These are phyloP conservation scores for Ascoidea asiatica DNA, from an alignment of 805 yeast genomes.

Conservation along the genomic window DNA sequence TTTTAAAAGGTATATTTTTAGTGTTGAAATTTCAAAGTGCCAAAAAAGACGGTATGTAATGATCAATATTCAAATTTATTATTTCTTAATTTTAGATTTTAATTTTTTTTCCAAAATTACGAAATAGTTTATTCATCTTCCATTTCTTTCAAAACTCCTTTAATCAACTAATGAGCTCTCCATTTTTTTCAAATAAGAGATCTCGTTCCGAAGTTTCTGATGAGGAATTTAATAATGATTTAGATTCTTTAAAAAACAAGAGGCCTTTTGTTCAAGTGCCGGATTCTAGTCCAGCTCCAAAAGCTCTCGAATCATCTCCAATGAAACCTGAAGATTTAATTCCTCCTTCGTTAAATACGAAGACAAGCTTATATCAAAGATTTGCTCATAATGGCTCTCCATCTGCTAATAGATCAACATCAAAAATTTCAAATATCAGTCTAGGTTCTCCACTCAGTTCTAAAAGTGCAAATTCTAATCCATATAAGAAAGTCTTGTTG, in stretches of 20 bases:
- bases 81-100: too few relatives aligned
- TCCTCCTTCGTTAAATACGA: background rate
- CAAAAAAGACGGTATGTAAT: too few relatives aligned
- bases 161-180: too few relatives aligned
- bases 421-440: background rate
- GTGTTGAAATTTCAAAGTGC: too few relatives aligned
- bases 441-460: background rate
- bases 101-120: too few relatives aligned
- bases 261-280: slow-evolving; percentile 28
- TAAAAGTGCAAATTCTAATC: background rate
- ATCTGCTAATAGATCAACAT: background rate
- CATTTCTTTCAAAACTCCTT: too few relatives aligned
- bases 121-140: too few relatives aligned
- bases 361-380: background rate
- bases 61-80: too few relatives aligned
- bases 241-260: background rate
- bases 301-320: slow-evolving; percentile 17
- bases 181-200: too few relatives aligned
- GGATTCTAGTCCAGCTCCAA: slow-evolving; percentile 29
- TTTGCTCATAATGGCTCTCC: background rate
- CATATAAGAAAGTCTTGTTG: background rate
- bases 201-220: background rate
- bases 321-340: background rate
- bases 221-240: background rate
- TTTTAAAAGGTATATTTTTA: too few relatives aligned